These are phyloP conservation scores for Aspergillus uvarum DNA, from an alignment of 2,329 filamentous ascomycete genomes.

Conservation along the genomic window DNA sequence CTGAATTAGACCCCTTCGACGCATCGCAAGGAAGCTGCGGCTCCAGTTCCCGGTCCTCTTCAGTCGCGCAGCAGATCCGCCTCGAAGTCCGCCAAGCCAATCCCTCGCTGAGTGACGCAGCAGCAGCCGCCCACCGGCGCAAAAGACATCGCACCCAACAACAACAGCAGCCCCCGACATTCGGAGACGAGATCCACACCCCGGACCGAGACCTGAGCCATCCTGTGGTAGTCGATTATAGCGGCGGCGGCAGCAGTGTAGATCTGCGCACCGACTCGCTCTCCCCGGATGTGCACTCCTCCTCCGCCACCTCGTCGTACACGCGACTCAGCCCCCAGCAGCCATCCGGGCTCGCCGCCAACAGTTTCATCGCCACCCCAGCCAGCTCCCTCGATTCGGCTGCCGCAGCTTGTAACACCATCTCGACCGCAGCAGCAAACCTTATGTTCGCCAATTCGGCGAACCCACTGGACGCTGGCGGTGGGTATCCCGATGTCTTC, in stretches of 20 bases:
- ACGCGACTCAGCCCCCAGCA: neutral
- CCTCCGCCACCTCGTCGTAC: neutral
- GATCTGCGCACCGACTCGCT: neutral
- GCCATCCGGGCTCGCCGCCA: neutral
- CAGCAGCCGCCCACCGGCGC: neutral
- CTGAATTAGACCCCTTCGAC: neutral
- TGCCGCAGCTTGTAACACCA: neutral
- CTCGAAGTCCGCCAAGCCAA: neutral
- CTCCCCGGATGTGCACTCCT: neutral
- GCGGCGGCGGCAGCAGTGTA: neutral
- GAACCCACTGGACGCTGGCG: neutral
- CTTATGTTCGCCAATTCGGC: neutral
- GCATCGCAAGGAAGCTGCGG: neutral
- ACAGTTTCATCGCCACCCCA: neutral
- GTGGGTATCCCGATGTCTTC: neutral
- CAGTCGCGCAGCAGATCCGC: conserved; percentile 8
- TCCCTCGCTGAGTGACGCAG: neutral
- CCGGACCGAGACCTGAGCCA: neutral
- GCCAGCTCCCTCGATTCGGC: neutral
- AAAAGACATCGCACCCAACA: neutral
- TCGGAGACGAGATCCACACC: neutral
- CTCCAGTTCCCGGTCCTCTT: neutral
- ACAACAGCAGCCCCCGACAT: neutral
- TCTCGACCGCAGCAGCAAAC: neutral
- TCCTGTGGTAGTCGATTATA: neutral